Conservation (phyloP, 352 stramenopile species). For the Globisporangium cystogenes region DNA sequence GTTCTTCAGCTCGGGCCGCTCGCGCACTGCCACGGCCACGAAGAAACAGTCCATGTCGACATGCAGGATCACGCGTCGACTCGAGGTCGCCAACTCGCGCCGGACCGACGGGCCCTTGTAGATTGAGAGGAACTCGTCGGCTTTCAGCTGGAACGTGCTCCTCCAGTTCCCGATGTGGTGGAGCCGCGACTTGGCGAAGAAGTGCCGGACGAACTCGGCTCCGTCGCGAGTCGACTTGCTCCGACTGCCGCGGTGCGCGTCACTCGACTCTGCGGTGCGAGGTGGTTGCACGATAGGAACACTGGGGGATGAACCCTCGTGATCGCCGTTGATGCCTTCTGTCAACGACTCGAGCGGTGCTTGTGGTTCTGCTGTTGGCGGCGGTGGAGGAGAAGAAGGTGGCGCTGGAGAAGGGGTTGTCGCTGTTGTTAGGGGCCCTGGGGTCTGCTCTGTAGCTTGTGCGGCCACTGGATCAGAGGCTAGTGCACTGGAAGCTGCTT, state of each 20-base stretch:
- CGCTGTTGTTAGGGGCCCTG: too few species aligned
- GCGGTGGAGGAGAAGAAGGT: neutral
- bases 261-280: neutral
- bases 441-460: neutral
- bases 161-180: slow-evolving; percentile 85
- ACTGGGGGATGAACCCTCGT: too few species aligned
- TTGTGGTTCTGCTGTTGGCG: neutral
- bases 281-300: neutral
- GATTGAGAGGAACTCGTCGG: slow-evolving; percentile 48
- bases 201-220: slow-evolving; percentile 67
- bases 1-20: slow-evolving; percentile 60
- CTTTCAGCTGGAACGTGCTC: slow-evolving; percentile 66
- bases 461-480: neutral
- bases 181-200: slow-evolving; percentile 80
- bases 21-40: slow-evolving; percentile 85
- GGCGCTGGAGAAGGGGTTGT: neutral
- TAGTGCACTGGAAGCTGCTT: neutral
- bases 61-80: slow-evolving; percentile 88
- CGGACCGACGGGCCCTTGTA: slow-evolving; percentile 42
- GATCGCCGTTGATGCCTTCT: neutral
- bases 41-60: slow-evolving; percentile 99
- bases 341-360: neutral
- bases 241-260: neutral
- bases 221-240: slow-evolving; percentile 72
- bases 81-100: slow-evolving; percentile 25